A percentile compares a stretch with the other conserved stretches of the same genome.
phyloP scores from a whole-genome alignment of 352 stramenopile species.

The Pythium graminicola region DNA sequence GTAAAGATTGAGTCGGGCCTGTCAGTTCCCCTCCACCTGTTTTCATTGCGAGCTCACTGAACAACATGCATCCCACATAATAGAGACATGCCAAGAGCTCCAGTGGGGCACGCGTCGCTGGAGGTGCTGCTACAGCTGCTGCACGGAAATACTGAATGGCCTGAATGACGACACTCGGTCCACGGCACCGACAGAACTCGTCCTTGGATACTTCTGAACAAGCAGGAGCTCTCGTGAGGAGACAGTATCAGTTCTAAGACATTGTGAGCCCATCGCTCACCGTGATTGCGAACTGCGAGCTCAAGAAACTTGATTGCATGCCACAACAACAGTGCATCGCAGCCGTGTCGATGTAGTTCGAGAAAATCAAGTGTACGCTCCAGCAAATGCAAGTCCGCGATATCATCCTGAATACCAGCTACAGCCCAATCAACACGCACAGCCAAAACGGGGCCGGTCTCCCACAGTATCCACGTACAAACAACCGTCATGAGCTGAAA shows the following conservation, averaged over 20 bases:
- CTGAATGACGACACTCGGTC: constrained; percentile 27
- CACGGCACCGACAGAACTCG: constrained; percentile 29
- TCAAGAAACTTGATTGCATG: constrained; percentile 51
- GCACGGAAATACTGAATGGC: constrained; percentile 11
- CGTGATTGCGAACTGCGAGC: constrained; percentile 30
- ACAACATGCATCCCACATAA: constrained; percentile 47
- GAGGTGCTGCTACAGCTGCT: neutral
- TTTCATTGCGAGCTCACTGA: constrained; percentile 33
- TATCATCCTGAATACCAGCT: constrained; percentile 6
- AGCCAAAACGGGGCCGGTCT: neutral
- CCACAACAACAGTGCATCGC: constrained; percentile 37
- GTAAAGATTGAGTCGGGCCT: neutral
- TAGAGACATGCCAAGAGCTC: constrained; percentile 25
- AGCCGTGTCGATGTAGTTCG: constrained; percentile 17
- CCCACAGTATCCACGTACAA: too few relatives aligned
- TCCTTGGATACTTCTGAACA: constrained; percentile 39
- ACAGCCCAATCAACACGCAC: neutral
- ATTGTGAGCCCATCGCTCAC: constrained; percentile 12
- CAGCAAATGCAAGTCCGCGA: constrained; percentile 25
- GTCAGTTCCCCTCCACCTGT: constrained; percentile 5
- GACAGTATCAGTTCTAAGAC: neutral
- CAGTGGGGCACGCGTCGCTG: neutral
- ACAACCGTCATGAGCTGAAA: constrained; percentile 42
- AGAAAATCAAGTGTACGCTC: constrained; percentile 33
- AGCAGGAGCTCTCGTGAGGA: neutral